Conservation (phyloP, 495 filamentous ascomycete genomes). For the Aspergillus avenaceus region DNA sequence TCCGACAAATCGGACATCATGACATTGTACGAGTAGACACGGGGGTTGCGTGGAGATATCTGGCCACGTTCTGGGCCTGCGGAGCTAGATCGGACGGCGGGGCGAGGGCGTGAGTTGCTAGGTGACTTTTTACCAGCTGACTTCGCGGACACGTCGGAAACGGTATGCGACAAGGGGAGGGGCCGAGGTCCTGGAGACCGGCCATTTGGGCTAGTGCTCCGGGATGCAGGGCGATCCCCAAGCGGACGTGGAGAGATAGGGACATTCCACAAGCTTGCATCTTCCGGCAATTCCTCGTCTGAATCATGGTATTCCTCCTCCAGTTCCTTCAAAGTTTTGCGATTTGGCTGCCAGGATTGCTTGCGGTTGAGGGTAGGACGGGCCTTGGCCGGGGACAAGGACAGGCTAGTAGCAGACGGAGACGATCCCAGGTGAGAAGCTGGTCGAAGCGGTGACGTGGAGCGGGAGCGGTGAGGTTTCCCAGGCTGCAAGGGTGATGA, state of each 20-base stretch:
- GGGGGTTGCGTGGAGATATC: slow-evolving; percentile 47
- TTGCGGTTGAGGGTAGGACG: slow-evolving; percentile 32
- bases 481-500: slow-evolving; percentile 19
- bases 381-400: slow-evolving; percentile 31
- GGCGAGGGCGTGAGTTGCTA: slow-evolving; percentile 28
- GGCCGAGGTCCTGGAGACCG: slow-evolving; percentile 37
- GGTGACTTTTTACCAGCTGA: slow-evolving; percentile 22
- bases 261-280: slow-evolving; percentile 87
- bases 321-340: slow-evolving; percentile 73
- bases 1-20: slow-evolving; percentile 75
- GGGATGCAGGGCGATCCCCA: slow-evolving; percentile 55
- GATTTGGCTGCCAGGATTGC: slow-evolving; percentile 65
- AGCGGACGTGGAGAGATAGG: slow-evolving; percentile 85
- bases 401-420: slow-evolving; percentile 30
- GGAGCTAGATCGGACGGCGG: slow-evolving; percentile 36
- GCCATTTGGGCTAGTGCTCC: slow-evolving; percentile 51
- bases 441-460: slow-evolving; percentile 36
- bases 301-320: slow-evolving; percentile 86
- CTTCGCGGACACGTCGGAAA: slow-evolving; percentile 24
- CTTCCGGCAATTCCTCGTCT: slow-evolving; percentile 91
- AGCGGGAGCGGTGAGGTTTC: slow-evolving; percentile 35
- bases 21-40: slow-evolving; percentile 83
- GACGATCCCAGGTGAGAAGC: slow-evolving; percentile 24
- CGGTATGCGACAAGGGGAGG: slow-evolving; percentile 37
- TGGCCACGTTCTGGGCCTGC: slow-evolving; percentile 42